Evolutionary conservation across 352 stramenopile species (phyloP).

Genomic region (Globisporangium paddicum): DNA sequence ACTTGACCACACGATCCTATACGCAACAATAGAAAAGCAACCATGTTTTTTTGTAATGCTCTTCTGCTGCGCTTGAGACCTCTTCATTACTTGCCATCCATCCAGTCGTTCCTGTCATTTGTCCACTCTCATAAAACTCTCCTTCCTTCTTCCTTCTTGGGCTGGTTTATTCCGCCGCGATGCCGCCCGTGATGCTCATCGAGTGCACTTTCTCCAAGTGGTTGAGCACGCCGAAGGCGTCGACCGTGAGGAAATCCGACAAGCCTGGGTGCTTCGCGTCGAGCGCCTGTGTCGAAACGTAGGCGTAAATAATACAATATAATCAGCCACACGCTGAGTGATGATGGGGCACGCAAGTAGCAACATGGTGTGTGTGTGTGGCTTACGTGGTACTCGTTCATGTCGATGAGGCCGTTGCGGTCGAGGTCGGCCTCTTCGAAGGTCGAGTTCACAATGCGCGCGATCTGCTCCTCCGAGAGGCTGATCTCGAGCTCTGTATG

Average conservation of each 20-base stretch:
- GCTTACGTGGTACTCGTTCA: conserved; percentile 74
- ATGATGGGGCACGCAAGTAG: neutral
- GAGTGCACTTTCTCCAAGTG: conserved; percentile 83
- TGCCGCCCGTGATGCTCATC: conserved; percentile 36
- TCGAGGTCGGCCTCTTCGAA: conserved; percentile 80
- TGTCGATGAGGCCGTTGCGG: conserved; percentile 69
- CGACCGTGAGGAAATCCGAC: conserved; percentile 84
- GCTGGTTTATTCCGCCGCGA: conserved; percentile 13
- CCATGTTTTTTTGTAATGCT: neutral
- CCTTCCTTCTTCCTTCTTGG: no score
- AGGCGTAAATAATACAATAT: neutral
- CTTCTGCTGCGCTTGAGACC: no score
- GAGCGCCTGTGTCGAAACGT: conserved; percentile 35
- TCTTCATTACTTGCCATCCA: no score
- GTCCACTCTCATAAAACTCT: neutral
- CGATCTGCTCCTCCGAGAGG: conserved; percentile 69
- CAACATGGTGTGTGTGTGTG: neutral
- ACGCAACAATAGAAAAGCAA: conserved; percentile 9
- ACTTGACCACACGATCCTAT: neutral
- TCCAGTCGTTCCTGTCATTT: no score
- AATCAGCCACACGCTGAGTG: neutral
- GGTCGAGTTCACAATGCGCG: conserved; percentile 78
- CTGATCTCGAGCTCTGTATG: conserved; percentile 67
- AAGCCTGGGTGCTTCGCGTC: conserved; percentile 80
- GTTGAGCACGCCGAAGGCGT: conserved; percentile 76